phyloP scores from a whole-genome alignment of 2,329 filamentous ascomycete genomes.

The Lasiodiplodia hormozganensis region DNA sequence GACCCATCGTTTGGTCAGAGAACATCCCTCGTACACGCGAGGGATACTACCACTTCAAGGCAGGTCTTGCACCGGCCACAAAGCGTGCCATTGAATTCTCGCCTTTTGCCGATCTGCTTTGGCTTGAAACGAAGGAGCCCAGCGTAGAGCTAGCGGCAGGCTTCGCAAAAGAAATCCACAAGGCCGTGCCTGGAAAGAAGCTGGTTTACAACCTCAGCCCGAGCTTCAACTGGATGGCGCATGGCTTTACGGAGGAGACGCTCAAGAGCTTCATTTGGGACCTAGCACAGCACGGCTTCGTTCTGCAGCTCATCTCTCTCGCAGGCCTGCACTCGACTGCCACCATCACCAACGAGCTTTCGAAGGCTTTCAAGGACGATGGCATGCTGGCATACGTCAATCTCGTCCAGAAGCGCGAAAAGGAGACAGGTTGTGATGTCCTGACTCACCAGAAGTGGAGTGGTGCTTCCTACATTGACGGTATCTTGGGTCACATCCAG shows the following conservation, averaged over 20 bases:
- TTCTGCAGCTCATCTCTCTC: conserved; percentile 69
- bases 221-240: conserved; percentile 98
- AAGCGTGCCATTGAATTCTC: conserved; percentile 93
- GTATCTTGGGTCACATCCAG: conserved; percentile 87
- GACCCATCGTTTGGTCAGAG: conserved; percentile 82
- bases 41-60: conserved; percentile 89
- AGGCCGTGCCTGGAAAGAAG: conserved; percentile 76
- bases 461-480: conserved; percentile 79
- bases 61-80: conserved; percentile 83
- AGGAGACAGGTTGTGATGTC: conserved; percentile 90
- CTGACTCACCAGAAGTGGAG: conserved; percentile 93
- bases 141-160: conserved; percentile 76
- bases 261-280: conserved; percentile 97
- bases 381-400: conserved; percentile 99
- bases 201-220: conserved; percentile 96
- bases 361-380: conserved; percentile 81
- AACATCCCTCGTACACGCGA: conserved; percentile 92
- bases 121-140: conserved; percentile 95
- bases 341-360: conserved; percentile 74
- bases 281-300: conserved; percentile 72
- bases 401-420: conserved; percentile 85
- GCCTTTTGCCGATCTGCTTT: conserved; percentile 91
- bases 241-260: conserved; percentile 84
- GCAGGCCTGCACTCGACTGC: conserved; percentile 70
- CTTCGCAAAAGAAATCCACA: conserved; percentile 79